phyloP scores from a whole-genome alignment of 345 rosid genomes.

The Gossypium australe region DNA sequence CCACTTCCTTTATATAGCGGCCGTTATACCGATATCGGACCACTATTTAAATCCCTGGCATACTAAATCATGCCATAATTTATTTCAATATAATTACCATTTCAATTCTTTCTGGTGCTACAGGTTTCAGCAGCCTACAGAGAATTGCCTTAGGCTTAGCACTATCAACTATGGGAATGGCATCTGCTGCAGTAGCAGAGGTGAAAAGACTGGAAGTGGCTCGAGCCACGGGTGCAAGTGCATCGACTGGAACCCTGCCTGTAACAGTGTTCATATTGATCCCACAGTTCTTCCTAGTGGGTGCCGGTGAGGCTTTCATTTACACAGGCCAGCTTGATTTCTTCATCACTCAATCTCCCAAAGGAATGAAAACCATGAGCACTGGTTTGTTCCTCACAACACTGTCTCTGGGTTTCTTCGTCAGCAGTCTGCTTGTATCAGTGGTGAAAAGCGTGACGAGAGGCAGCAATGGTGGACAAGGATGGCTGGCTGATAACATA shows the following conservation, averaged over 20 bases:
- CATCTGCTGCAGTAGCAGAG: slow-evolving; percentile 44
- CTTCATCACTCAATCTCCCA: slow-evolving; percentile 63
- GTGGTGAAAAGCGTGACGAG: slow-evolving; percentile 35
- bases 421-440: slow-evolving; percentile 54
- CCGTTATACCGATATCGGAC: too few species aligned
- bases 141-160: slow-evolving; percentile 56
- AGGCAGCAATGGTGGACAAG: slow-evolving; percentile 25
- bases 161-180: slow-evolving; percentile 57
- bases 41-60: not conserved
- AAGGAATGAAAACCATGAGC: slow-evolving; percentile 71
- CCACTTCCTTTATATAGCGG: too few species aligned
- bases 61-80: not conserved
- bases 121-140: slow-evolving; percentile 59
- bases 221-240: not conserved
- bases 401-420: slow-evolving; percentile 55
- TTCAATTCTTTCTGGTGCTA: not conserved
- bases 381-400: slow-evolving; percentile 63
- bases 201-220: slow-evolving; percentile 32
- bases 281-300: slow-evolving; percentile 63
- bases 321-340: slow-evolving; percentile 72
- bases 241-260: slow-evolving; percentile 24
- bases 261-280: slow-evolving; percentile 47
- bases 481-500: slow-evolving; percentile 48
- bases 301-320: slow-evolving; percentile 60
- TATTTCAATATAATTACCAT: not conserved